Conservation (phyloP, 2,329 filamentous ascomycete species). For the Sarocladium strictum region DNA sequence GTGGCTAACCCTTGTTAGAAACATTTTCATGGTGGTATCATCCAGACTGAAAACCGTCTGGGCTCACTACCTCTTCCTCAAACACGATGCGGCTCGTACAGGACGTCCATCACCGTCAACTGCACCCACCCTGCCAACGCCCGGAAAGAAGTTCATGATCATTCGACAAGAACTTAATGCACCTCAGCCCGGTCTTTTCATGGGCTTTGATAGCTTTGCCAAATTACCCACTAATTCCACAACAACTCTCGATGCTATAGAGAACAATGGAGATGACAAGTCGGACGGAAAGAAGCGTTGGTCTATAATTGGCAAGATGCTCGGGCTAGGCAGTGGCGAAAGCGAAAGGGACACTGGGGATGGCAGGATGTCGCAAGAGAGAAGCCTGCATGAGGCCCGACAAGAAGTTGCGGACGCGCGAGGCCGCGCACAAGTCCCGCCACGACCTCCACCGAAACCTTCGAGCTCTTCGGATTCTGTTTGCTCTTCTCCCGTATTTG, state of each 20-base stretch:
- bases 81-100: constrained; percentile 55
- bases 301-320: constrained; percentile 58
- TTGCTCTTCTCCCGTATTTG: constrained; percentile 48
- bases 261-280: constrained; percentile 15
- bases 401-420: constrained; percentile 44
- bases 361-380: constrained; percentile 27
- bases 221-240: constrained; percentile 13
- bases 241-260: neutral
- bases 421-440: constrained; percentile 21
- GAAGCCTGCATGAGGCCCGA: constrained; percentile 44
- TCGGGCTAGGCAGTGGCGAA: constrained; percentile 32
- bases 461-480: constrained; percentile 42
- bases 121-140: constrained; percentile 76
- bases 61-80: constrained; percentile 73
- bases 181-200: constrained; percentile 40
- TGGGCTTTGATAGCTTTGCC: constrained; percentile 44
- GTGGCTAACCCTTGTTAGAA: constrained; percentile 37
- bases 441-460: constrained; percentile 8
- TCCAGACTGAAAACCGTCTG: constrained; percentile 66
- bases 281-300: constrained; percentile 52
- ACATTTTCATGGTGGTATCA: constrained; percentile 63
- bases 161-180: constrained; percentile 66
- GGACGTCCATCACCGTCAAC: constrained; percentile 61
- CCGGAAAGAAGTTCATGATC: constrained; percentile 81
- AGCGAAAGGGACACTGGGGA: constrained; percentile 6